Conservation (phyloP, 768 basidiomycete genomes). For the Solioccasus polychromus region DNA sequence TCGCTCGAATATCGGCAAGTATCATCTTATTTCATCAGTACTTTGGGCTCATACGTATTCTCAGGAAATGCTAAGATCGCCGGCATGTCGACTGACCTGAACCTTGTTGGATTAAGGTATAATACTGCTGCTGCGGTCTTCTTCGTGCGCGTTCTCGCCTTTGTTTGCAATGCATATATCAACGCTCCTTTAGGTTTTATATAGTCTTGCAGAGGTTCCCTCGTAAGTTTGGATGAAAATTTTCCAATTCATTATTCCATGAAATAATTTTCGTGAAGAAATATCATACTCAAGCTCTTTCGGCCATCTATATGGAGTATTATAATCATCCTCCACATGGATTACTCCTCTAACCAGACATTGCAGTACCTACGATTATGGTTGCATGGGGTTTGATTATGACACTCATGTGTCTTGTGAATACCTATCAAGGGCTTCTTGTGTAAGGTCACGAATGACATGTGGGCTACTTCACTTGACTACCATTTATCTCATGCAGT, state of each 20-base stretch:
- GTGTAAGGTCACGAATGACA: conserved; percentile 25
- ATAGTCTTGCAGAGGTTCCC: conserved; percentile 37
- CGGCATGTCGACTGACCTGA: conserved; percentile 39
- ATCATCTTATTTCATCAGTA: neutral
- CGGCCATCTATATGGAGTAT: conserved; percentile 37
- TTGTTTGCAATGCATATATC: neutral
- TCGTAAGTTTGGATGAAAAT: conserved; percentile 27
- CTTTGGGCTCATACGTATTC: neutral
- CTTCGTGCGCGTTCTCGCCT: conserved; percentile 23
- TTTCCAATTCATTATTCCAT: neutral
- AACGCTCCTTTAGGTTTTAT: conserved; percentile 30
- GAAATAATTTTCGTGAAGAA: conserved; percentile 24
- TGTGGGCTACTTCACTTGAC: neutral
- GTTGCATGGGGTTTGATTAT: conserved; percentile 39
- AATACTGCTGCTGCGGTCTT: conserved; percentile 40
- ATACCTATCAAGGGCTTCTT: conserved; percentile 29
- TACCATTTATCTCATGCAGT: conserved; percentile 16
- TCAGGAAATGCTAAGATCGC: conserved; percentile 44
- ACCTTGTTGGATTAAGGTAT: conserved; percentile 34
- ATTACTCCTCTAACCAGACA: conserved; percentile 8
- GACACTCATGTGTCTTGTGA: conserved; percentile 38
- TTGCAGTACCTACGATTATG: conserved; percentile 40
- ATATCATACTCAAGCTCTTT: conserved; percentile 36
- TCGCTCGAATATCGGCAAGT: conserved; percentile 45
- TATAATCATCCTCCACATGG: neutral